Percentiles rank a stretch among this genome's conserved stretches.
phyloP scores from a whole-genome alignment of 495 filamentous ascomycete species.

The Xylaria nigripes region DNA sequence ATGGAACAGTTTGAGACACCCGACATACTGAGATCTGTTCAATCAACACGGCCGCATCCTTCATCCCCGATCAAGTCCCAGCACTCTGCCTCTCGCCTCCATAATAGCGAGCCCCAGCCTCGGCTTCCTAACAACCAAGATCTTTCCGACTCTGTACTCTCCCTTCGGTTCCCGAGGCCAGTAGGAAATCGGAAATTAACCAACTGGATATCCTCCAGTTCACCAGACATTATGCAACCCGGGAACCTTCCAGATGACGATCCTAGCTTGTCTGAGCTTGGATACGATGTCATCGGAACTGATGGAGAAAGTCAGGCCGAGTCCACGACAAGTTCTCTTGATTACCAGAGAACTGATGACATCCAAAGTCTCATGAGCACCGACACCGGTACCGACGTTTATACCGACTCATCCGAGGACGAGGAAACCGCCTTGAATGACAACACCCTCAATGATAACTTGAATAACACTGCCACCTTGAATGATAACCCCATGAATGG shows the following conservation, averaged over 20 bases:
- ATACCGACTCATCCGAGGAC: slow-evolving; percentile 29
- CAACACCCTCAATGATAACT: too few relatives aligned
- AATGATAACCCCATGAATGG: too few relatives aligned
- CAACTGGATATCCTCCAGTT: slow-evolving; percentile 44
- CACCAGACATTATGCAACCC: slow-evolving; percentile 41
- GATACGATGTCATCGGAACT: slow-evolving; percentile 49
- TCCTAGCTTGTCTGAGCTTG: slow-evolving; percentile 45
- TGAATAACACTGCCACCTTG: too few relatives aligned
- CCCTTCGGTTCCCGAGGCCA: slow-evolving; percentile 43
- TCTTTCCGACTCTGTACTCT: slow-evolving; percentile 29
- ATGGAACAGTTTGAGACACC: slow-evolving; percentile 36
- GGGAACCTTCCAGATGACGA: slow-evolving; percentile 33
- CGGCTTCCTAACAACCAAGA: slow-evolving; percentile 8
- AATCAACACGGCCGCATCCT: slow-evolving; percentile 3
- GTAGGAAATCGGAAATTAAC: slow-evolving; percentile 41
- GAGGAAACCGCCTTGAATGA: slow-evolving; percentile 27
- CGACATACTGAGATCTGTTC: slow-evolving; percentile 21
- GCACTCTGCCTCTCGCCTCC: slow-evolving; percentile 8
- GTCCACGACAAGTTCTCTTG: slow-evolving; percentile 39
- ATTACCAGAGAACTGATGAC: slow-evolving; percentile 40
- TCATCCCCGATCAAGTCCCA: neutral
- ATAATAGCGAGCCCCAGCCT: slow-evolving; percentile 12
- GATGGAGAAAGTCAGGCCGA: slow-evolving; percentile 42
- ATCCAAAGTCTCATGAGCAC: slow-evolving; percentile 48
- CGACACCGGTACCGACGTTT: slow-evolving; percentile 34